A percentile compares a stretch with the other conserved stretches of the same genome.
These are phyloP conservation scores for Aureobasidium uvarum DNA, from an alignment of 2,329 filamentous ascomycete species.

Conservation along the genomic window DNA sequence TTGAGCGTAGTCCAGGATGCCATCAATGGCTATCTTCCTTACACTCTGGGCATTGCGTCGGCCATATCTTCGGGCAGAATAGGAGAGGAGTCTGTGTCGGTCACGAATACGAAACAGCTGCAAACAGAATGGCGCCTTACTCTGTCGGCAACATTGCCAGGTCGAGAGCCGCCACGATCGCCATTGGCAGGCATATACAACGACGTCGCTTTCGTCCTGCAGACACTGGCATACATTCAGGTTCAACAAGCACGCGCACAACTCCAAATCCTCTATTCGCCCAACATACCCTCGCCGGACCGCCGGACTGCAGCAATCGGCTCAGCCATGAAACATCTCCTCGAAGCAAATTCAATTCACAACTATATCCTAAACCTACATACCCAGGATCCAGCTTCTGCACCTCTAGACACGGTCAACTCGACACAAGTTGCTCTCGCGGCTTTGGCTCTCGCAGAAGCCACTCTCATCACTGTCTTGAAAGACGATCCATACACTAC, in stretches of 20 bases:
- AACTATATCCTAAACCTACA: constrained; percentile 57
- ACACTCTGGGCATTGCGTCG: constrained; percentile 72
- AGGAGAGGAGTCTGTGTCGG: constrained; percentile 62
- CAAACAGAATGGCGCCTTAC: constrained; percentile 79
- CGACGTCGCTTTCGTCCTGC: constrained; percentile 76
- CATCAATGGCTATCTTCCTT: constrained; percentile 76
- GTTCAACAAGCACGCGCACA: constrained; percentile 68
- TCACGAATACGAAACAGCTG: constrained; percentile 57
- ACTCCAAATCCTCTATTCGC: constrained; percentile 70
- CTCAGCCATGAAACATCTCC: constrained; percentile 71
- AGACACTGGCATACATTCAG: constrained; percentile 72
- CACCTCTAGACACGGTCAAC: constrained; percentile 43
- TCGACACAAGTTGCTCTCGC: constrained; percentile 48
- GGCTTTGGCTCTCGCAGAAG: constrained; percentile 75
- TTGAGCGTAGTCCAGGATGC: constrained; percentile 67
- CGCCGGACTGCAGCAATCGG: constrained; percentile 69
- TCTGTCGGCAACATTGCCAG: constrained; percentile 62
- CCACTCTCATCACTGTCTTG: constrained; percentile 81
- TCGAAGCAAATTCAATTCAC: constrained; percentile 77
- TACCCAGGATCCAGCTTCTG: constrained; percentile 30
- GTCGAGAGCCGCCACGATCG: constrained; percentile 64
- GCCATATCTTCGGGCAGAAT: constrained; percentile 43
- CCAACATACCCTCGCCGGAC: constrained; percentile 54
- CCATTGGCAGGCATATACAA: constrained; percentile 73
- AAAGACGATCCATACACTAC: constrained; percentile 95